Conservation (phyloP, 352 stramenopile species). For the Globisporangium nodosum region DNA sequence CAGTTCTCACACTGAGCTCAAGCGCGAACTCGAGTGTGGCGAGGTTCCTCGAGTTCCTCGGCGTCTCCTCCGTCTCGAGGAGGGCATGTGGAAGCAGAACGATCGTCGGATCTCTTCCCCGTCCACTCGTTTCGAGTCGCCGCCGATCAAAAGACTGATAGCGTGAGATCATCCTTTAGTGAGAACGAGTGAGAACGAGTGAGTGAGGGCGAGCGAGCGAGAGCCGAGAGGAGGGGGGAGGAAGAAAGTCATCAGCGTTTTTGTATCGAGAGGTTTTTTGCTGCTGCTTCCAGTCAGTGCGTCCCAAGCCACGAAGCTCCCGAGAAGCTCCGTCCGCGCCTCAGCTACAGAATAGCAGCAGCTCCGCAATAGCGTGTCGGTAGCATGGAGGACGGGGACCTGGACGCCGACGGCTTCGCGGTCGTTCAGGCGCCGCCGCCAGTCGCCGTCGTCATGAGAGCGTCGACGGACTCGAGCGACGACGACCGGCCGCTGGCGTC, state of each 20-base stretch:
- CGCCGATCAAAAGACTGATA: no score
- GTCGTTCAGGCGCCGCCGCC: conserved; percentile 6
- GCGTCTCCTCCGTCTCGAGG: no score
- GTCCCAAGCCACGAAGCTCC: no score
- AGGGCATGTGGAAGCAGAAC: no score
- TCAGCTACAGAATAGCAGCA: background rate
- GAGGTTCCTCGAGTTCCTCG: no score
- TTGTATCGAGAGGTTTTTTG: background rate
- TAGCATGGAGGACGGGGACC: conserved; percentile 1
- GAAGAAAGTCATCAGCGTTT: background rate
- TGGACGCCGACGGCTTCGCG: conserved; percentile 11
- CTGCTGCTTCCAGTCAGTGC: background rate
- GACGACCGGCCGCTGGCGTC: conserved; percentile 9
- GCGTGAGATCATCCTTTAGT: no score
- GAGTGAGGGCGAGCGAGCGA: background rate
- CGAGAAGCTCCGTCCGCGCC: background rate
- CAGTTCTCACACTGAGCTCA: no score
- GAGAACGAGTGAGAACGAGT: no score
- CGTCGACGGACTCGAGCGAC: conserved; percentile 5
- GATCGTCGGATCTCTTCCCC: no score
- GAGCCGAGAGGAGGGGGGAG: background rate
- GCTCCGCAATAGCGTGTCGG: background rate
- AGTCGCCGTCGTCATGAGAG: background rate
- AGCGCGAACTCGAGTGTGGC: no score
- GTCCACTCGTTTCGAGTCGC: no score